Percentiles rank a stretch among this genome's conserved stretches.
Conservation (phyloP, 1,284 basidiomycete genomes). For the Naganishia cerealis region DNA sequence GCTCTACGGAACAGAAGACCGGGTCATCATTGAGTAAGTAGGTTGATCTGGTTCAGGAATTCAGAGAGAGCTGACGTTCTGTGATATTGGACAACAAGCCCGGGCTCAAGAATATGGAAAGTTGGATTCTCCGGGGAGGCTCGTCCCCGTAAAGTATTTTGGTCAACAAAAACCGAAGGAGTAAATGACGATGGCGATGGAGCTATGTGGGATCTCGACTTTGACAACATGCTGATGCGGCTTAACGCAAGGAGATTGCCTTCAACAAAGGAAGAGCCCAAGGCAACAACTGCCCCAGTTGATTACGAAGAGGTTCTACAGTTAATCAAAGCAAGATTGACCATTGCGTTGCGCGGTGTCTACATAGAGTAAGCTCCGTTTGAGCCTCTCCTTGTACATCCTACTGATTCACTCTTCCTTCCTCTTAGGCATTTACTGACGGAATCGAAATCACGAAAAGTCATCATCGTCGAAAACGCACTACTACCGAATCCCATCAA, state of each 20-base stretch:
- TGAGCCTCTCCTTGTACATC: conserved; percentile 15
- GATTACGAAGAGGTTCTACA: conserved; percentile 68
- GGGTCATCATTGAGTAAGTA: conserved; percentile 54
- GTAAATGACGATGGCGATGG: conserved; percentile 24
- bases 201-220: conserved; percentile 50
- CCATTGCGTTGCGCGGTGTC: conserved; percentile 68
- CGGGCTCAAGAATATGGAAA: conserved; percentile 55
- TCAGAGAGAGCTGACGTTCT: neutral
- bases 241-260: conserved; percentile 25
- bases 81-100: conserved; percentile 38
- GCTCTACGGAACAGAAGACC: conserved; percentile 55
- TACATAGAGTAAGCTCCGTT: conserved; percentile 73
- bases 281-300: conserved; percentile 34
- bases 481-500: conserved; percentile 81
- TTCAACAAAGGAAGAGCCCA: neutral
- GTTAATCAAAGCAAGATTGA: conserved; percentile 60
- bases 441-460: conserved; percentile 88
- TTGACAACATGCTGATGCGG: conserved; percentile 35
- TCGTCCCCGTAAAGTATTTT: conserved; percentile 51
- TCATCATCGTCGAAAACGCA: conserved; percentile 87
- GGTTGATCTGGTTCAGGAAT: neutral
- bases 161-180: conserved; percentile 22
- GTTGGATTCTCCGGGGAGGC: conserved; percentile 56
- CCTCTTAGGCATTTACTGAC: conserved; percentile 74
- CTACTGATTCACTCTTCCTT: conserved; percentile 37